These are phyloP conservation scores for Aquilaria agallochum DNA, from an alignment of 441 rosid genomes.

Conservation along the genomic window DNA sequence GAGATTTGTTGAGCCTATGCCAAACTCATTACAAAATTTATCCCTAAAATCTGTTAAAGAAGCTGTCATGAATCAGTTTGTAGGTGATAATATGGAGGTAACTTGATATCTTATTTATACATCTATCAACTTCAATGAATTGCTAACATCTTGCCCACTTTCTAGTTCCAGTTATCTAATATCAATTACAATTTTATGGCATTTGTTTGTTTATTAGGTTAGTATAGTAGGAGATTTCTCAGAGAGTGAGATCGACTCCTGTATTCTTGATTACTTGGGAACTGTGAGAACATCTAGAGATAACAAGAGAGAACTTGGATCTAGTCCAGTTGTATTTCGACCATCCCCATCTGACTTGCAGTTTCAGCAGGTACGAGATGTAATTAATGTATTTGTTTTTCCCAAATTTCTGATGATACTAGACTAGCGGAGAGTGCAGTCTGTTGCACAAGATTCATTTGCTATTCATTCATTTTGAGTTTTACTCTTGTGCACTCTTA, in stretches of 20 bases:
- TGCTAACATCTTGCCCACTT: too few relatives aligned
- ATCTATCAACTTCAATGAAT: too few relatives aligned
- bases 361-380: slow-evolving; percentile 71
- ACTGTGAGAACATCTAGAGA: slow-evolving; percentile 69
- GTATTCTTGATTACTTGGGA: slow-evolving; percentile 89
- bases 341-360: slow-evolving; percentile 73
- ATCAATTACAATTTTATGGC: not conserved
- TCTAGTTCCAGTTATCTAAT: too few relatives aligned
- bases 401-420: too few relatives aligned
- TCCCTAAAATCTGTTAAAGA: slow-evolving; percentile 74
- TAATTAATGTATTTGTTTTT: slow-evolving; percentile 18
- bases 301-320: slow-evolving; percentile 29
- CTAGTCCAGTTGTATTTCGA: slow-evolving; percentile 65
- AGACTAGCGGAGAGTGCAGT: too few relatives aligned
- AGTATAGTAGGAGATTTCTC: slow-evolving; percentile 97
- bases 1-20: slow-evolving; percentile 96
- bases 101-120: slow-evolving; percentile 4
- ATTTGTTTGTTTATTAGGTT: slow-evolving; percentile 49
- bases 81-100: slow-evolving; percentile 98
- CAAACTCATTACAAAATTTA: slow-evolving; percentile 74
- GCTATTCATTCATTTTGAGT: not conserved
- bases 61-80: slow-evolving; percentile 96
- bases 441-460: too few relatives aligned
- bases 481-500: slow-evolving; percentile 15
- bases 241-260: slow-evolving; percentile 82